A percentile compares a stretch with the other conserved stretches of the same genome.
phyloP scores from a whole-genome alignment of 2,329 filamentous ascomycete species.

The Verticillium longisporum region DNA sequence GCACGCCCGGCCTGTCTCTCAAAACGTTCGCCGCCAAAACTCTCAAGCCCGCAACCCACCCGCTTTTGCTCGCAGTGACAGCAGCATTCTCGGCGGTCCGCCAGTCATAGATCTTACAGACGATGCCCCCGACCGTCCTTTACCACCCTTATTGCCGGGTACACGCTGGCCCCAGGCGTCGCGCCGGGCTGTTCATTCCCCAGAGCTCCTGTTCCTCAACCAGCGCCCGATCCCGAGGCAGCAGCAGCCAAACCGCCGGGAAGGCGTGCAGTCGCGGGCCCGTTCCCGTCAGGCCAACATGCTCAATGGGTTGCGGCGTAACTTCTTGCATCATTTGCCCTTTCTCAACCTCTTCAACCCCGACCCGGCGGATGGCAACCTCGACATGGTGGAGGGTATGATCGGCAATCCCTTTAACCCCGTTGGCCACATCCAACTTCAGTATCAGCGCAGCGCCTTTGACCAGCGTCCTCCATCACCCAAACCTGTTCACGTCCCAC shows the following conservation, averaged over 20 bases:
- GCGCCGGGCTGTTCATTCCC: slow-evolving; percentile 1
- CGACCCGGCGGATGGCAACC: not conserved
- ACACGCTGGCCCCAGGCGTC: not conserved
- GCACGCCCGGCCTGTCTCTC: slow-evolving; percentile 8
- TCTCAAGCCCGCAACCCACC: slow-evolving; percentile 32
- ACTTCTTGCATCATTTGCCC: not conserved
- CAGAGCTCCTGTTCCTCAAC: not conserved
- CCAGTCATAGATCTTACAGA: slow-evolving; percentile 46
- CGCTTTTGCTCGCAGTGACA: slow-evolving; percentile 35
- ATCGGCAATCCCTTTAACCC: slow-evolving; percentile 6
- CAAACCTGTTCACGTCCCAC: slow-evolving; percentile 53
- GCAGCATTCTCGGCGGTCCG: slow-evolving; percentile 27
- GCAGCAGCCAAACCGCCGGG: not conserved
- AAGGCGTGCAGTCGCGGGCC: not conserved
- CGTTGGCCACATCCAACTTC: slow-evolving; percentile 10
- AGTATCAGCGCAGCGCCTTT: slow-evolving; percentile 19
- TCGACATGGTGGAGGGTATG: not conserved
- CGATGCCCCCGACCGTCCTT: slow-evolving; percentile 30
- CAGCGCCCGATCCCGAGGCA: not conserved
- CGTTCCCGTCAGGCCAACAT: not conserved
- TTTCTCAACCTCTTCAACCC: not conserved
- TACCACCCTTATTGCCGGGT: not conserved
- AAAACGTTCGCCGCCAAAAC: slow-evolving; percentile 34
- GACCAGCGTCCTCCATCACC: slow-evolving; percentile 23
- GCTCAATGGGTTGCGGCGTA: not conserved